Conservation (phyloP, 108 stramenopile genomes). For the Cyclotella distinguenda region DNA sequence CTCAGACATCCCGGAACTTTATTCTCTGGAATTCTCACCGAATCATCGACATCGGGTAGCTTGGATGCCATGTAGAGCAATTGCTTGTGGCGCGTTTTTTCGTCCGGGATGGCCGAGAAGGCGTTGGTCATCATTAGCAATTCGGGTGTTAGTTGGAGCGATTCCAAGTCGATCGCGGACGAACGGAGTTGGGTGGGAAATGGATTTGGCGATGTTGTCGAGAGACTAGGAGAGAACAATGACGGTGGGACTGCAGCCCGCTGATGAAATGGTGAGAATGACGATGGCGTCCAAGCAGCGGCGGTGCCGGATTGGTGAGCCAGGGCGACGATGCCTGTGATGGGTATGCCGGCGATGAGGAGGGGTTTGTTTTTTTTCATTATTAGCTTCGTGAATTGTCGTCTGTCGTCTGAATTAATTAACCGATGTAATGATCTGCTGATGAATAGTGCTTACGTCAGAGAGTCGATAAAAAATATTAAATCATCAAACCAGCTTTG, state of each 20-base stretch:
- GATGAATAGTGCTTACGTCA: no score
- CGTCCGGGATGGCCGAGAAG: conserved; percentile 79
- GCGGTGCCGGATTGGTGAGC: conserved; percentile 7
- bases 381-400: not conserved
- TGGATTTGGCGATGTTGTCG: not conserved
- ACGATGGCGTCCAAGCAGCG: conserved; percentile 28
- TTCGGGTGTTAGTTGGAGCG: conserved; percentile 75
- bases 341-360: conserved; percentile 41
- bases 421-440: no score
- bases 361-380: conserved; percentile 19
- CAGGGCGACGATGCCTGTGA: conserved; percentile 34
- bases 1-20: conserved; percentile 93
- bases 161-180: conserved; percentile 23
- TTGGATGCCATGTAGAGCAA: conserved; percentile 90
- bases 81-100: conserved; percentile 94
- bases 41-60: conserved; percentile 55
- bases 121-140: conserved; percentile 73
- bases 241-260: not conserved
- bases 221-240: not conserved
- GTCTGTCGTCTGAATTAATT: no score
- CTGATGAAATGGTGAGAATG: not conserved
- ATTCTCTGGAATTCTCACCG: conserved; percentile 66
- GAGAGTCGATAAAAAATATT: no score
- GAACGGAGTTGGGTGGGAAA: conserved; percentile 1
- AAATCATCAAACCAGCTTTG: no score